Conservation (phyloP, 2,329 filamentous ascomycete species). For the Paraphoma sp. region DNA sequence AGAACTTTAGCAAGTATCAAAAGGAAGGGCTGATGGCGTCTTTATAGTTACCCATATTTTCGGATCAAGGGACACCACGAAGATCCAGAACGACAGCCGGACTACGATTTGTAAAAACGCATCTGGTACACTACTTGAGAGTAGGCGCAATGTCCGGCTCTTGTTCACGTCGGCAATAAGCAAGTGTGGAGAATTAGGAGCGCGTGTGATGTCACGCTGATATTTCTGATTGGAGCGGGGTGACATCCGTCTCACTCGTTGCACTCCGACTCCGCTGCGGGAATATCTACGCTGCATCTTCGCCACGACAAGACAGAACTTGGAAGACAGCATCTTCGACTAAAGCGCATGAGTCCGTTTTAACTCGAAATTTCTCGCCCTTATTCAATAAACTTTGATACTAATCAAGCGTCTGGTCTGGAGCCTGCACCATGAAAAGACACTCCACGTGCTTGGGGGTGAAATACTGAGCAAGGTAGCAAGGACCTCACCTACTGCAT, state of each 20-base stretch:
- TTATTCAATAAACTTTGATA: too few species aligned
- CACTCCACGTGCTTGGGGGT: too few species aligned
- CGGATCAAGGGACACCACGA: neutral
- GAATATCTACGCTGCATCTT: neutral
- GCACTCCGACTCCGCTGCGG: neutral
- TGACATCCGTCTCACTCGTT: neutral
- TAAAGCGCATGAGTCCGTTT: neutral
- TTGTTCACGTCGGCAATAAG: neutral
- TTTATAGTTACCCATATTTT: conserved; percentile 4
- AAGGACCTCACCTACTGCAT: too few species aligned
- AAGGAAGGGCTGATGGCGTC: neutral
- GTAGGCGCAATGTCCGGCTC: neutral
- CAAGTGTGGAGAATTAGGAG: neutral
- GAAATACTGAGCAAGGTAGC: too few species aligned
- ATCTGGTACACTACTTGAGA: neutral
- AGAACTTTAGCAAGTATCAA: neutral
- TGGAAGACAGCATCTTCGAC: neutral
- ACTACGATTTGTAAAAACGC: neutral
- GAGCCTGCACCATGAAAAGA: too few species aligned
- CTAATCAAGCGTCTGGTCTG: too few species aligned
- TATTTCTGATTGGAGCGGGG: neutral
- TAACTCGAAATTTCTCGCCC: neutral
- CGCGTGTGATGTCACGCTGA: neutral
- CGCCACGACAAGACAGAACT: too few species aligned
- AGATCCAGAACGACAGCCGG: neutral